Percentiles rank a stretch among this genome's conserved stretches.
phyloP scores from a whole-genome alignment of 306 rosid species.

The Ormosia emarginata region DNA sequence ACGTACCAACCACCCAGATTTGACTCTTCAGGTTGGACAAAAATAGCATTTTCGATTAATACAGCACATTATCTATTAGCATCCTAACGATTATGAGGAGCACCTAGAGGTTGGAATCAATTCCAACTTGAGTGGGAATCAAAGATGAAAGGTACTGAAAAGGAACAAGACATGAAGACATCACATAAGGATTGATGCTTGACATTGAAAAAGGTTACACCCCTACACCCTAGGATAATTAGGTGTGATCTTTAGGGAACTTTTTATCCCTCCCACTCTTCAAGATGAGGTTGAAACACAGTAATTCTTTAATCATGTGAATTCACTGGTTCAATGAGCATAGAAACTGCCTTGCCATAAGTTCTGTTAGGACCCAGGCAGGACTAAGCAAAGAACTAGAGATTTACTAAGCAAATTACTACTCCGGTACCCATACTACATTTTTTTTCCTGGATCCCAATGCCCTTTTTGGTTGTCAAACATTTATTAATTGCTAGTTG shows the following conservation, averaged over 20 bases:
- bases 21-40: background rate
- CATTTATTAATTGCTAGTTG: background rate
- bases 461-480: background rate
- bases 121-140: constrained; percentile 7
- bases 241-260: background rate
- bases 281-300: background rate
- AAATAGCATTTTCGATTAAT: background rate
- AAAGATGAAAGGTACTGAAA: background rate
- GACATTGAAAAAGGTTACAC: background rate
- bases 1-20: background rate
- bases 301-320: background rate
- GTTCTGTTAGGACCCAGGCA: background rate
- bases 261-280: background rate
- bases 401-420: background rate
- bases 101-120: background rate
- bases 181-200: background rate
- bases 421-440: background rate
- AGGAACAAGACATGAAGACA: background rate
- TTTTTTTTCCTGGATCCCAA: background rate
- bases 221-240: background rate
- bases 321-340: background rate
- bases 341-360: background rate
- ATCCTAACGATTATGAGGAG: background rate
- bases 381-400: background rate
- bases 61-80: background rate